Conservation (phyloP, 345 rosid species). For the Citrus maxima region DNA sequence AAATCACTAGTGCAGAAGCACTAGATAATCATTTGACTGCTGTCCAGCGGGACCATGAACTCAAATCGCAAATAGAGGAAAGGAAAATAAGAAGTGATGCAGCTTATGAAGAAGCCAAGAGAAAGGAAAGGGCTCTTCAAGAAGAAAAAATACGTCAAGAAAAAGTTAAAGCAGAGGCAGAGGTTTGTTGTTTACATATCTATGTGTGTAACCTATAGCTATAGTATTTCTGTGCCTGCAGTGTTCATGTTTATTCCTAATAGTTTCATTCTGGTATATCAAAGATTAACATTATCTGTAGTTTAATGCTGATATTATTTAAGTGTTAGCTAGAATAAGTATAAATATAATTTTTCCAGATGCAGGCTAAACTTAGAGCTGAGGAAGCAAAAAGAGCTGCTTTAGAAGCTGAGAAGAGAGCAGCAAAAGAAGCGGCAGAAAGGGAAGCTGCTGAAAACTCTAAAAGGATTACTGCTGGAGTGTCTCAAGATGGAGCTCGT, state of each 20-base stretch:
- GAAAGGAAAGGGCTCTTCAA: slow-evolving; percentile 71
- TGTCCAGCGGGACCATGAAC: slow-evolving; percentile 76
- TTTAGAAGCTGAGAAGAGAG: slow-evolving; percentile 66
- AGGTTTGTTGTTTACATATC: slow-evolving; percentile 44
- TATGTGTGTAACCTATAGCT: neutral
- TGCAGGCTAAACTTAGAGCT: slow-evolving; percentile 61
- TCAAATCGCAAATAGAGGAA: slow-evolving; percentile 86
- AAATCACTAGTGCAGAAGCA: slow-evolving; percentile 75
- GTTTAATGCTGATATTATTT: neutral
- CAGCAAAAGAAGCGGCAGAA: slow-evolving; percentile 59
- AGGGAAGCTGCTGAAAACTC: slow-evolving; percentile 47
- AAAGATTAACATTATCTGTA: neutral
- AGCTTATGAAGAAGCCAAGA: slow-evolving; percentile 82
- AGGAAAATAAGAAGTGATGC: slow-evolving; percentile 81
- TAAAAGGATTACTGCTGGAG: slow-evolving; percentile 24
- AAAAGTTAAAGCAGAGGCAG: slow-evolving; percentile 80
- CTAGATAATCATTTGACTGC: slow-evolving; percentile 86
- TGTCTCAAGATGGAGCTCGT: slow-evolving; percentile 27
- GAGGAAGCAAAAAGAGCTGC: slow-evolving; percentile 73
- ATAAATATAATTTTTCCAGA: neutral
- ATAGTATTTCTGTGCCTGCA: neutral
- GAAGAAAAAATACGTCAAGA: slow-evolving; percentile 84
- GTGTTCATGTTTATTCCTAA: neutral
- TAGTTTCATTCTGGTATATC: neutral
- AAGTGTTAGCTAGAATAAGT: neutral